Conservation (phyloP, 176 grass and related monocot genomes). For the Melocanna baccifera region DNA sequence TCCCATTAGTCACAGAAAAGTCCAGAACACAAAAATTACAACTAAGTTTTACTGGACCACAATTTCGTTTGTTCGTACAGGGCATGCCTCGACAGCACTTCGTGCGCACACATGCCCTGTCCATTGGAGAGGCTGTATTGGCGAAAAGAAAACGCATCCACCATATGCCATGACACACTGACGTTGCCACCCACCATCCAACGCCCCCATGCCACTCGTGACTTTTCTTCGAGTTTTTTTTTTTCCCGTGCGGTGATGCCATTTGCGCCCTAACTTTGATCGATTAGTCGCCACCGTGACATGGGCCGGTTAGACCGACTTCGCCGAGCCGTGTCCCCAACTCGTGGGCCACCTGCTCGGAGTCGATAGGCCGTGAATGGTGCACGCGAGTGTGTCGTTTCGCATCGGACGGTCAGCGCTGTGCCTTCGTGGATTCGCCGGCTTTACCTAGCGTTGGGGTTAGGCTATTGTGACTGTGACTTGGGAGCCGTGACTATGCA, state of each 20-base stretch:
- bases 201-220: background rate
- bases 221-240: background rate
- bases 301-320: background rate
- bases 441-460: background rate
- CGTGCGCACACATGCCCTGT: background rate
- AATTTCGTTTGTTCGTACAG: background rate
- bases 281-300: conserved; percentile 16
- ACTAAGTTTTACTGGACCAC: background rate
- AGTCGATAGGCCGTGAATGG: background rate
- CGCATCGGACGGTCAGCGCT: background rate
- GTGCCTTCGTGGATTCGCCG: background rate
- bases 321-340: background rate
- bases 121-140: background rate
- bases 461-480: background rate
- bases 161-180: background rate
- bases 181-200: conserved; percentile 17
- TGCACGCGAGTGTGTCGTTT: background rate
- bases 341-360: background rate
- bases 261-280: background rate
- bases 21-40: too few relatives aligned
- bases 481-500: conserved; percentile 13
- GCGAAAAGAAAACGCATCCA: background rate
- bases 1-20: too few relatives aligned
- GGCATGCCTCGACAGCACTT: background rate
- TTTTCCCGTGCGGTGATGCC: background rate